phyloP scores from a whole-genome alignment of 2,329 filamentous ascomycete species.

The Trichoderma semiorbis region DNA sequence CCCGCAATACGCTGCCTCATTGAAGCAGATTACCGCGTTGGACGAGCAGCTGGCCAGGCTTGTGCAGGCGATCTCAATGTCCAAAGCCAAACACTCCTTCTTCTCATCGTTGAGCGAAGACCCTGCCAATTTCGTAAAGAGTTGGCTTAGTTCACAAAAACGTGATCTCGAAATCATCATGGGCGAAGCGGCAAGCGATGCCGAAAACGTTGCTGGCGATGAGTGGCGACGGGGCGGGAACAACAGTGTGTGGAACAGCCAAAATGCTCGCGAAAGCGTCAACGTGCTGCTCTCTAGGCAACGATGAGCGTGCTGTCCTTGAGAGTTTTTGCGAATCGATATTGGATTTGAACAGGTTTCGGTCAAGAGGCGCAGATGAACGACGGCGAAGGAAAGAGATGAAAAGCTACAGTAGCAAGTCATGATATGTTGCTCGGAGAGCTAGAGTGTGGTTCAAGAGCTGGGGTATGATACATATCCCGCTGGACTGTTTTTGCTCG shows the following conservation, averaged over 20 bases:
- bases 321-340: background rate
- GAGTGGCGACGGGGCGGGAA: slow-evolving; percentile 65
- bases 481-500: background rate
- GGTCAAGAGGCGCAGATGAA: background rate
- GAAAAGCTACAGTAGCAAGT: background rate
- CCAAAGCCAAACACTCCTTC: slow-evolving; percentile 89
- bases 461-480: background rate
- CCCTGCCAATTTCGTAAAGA: slow-evolving; percentile 76
- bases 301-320: slow-evolving; percentile 26
- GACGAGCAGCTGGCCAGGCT: slow-evolving; percentile 85
- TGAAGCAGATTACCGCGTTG: slow-evolving; percentile 71
- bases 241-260: slow-evolving; percentile 54
- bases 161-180: slow-evolving; percentile 84
- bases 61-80: slow-evolving; percentile 76
- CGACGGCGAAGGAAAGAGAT: background rate
- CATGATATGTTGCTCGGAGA: slow-evolving; percentile 7
- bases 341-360: background rate
- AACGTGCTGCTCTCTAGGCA: slow-evolving; percentile 58
- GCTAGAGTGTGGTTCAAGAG: background rate
- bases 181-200: slow-evolving; percentile 70
- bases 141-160: slow-evolving; percentile 90
- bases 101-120: slow-evolving; percentile 74
- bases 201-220: slow-evolving; percentile 55
- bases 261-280: slow-evolving; percentile 60
- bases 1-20: slow-evolving; percentile 64